A percentile compares a stretch with the other conserved stretches of the same genome.
Conservation (phyloP, 202 grass and related monocot genomes). For the Dendrocalamus latiflorus region DNA sequence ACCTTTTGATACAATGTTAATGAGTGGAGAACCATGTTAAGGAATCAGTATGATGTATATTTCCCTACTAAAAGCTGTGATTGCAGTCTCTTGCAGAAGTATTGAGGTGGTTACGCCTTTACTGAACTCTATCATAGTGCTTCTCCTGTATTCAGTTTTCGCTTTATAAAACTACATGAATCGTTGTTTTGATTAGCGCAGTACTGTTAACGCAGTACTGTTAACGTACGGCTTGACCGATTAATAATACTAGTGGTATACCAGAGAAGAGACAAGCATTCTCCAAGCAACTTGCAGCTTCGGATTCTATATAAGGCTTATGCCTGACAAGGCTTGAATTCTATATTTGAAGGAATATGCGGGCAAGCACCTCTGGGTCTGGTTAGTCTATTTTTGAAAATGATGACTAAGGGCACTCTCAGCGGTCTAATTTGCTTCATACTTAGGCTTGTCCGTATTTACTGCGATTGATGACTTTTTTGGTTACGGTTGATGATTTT, state of each 20-base stretch:
- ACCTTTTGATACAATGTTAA: constrained; percentile 10
- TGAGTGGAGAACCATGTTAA: constrained; percentile 6
- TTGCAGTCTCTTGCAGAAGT: not conserved
- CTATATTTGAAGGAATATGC: too few species aligned
- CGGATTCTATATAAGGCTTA: not conserved
- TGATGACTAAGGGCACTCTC: not conserved
- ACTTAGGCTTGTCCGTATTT: too few species aligned
- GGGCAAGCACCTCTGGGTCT: not conserved
- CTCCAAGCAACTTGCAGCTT: not conserved
- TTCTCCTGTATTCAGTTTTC: not conserved
- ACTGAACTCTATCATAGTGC: constrained; percentile 13
- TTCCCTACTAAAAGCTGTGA: not conserved
- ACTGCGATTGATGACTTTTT: too few species aligned
- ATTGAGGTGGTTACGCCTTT: not conserved
- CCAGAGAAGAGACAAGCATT: not conserved
- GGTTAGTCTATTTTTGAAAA: not conserved
- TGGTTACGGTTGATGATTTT: too few species aligned
- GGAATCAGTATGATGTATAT: constrained; percentile 19
- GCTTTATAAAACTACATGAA: not conserved
- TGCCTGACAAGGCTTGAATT: too few species aligned
- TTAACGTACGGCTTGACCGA: not conserved
- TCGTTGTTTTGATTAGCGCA: not conserved
- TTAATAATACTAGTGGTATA: not conserved
- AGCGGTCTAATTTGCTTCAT: too few species aligned
- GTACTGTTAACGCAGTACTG: too few species aligned